Evolutionary conservation across 108 stramenopile species (phyloP), one percentile per base, ranked within the genome.

Genomic region (Mediolabrus comicus): DNA sequence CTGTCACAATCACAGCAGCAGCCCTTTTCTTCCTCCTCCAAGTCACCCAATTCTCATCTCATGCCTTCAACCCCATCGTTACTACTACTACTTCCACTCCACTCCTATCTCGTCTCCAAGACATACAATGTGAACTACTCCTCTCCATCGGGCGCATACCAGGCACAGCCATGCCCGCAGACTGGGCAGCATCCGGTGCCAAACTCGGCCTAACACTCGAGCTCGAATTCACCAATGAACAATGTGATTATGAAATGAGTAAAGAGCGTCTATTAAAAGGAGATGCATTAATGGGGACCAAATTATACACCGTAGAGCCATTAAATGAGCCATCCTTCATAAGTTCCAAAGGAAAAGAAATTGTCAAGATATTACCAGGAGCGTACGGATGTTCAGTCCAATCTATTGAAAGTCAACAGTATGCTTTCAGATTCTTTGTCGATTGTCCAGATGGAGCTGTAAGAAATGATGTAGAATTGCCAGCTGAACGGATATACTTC

Each of bases 121-220:
- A 49, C 4, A 49, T 49, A 17, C 46, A 49, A 49, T 49, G 46
- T 49, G 46, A 49, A 49, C 46, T 49, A 8, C 19, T 22, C 22
- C 46, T 49, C 6, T 49, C 46, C n/a, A 22, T 49, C 17, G 71
- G 71, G 14, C 49, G 71, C 25, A 65, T 65, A 17, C 71, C 71
- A 14, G 71, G 71, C 3, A 72, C 71, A 8, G 62, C 71, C 62
- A 72, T 72, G 46, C 46, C 77, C 11, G 17, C 29, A 6, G 77
- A 79, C 22, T 77, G 75, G 75, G 75, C 75, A 31, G 75, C 75
- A 11, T 77, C 75, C 17, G 75, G 75, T 9, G 75, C 75, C 35
- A 71, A 65, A 31, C 70, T 77, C 19, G 75, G 75, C 1, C 53
- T 77, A 16, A 17, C 38, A 2, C 63, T 77, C 34, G 63, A 77